Conservation (phyloP, 108 stramenopile species). For the Pseudonitzschia pungens region DNA sequence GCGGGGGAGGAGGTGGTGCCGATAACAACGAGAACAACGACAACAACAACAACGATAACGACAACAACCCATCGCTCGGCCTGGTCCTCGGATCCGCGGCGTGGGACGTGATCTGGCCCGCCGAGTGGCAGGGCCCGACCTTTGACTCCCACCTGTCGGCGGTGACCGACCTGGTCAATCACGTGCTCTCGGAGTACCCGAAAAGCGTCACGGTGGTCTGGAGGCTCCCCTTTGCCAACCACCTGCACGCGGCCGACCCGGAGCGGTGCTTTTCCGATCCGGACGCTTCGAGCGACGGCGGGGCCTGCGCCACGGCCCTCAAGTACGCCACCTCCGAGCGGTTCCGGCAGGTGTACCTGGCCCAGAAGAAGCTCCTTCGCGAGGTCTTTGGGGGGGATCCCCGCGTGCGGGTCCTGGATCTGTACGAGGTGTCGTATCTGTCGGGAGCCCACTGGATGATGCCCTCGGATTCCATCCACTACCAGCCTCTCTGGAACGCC, state of each 20-base stretch:
- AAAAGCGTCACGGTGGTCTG: neutral
- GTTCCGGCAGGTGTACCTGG: neutral
- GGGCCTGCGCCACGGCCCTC: neutral
- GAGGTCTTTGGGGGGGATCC: neutral
- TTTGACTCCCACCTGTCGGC: neutral
- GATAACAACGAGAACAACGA: neutral
- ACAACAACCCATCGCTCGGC: neutral
- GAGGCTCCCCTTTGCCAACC: neutral
- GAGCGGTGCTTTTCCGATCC: neutral
- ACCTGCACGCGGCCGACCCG: neutral
- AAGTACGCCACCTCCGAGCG: neutral
- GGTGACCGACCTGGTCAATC: neutral
- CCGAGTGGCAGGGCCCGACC: constrained; percentile 11
- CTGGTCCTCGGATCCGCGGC: constrained; percentile 1
- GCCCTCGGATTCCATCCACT: neutral
- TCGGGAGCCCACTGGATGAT: constrained; percentile 3
- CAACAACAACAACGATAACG: neutral
- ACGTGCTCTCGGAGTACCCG: neutral
- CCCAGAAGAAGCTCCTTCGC: neutral
- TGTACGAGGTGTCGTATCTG: neutral
- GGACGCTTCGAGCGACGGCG: no score
- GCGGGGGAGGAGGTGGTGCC: neutral
- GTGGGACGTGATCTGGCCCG: constrained; percentile 12
- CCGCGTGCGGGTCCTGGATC: neutral
- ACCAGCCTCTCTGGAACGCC: neutral